Conservation (phyloP, 2,329 filamentous ascomycete genomes). For the Pseudogymnoascus sp. region DNA sequence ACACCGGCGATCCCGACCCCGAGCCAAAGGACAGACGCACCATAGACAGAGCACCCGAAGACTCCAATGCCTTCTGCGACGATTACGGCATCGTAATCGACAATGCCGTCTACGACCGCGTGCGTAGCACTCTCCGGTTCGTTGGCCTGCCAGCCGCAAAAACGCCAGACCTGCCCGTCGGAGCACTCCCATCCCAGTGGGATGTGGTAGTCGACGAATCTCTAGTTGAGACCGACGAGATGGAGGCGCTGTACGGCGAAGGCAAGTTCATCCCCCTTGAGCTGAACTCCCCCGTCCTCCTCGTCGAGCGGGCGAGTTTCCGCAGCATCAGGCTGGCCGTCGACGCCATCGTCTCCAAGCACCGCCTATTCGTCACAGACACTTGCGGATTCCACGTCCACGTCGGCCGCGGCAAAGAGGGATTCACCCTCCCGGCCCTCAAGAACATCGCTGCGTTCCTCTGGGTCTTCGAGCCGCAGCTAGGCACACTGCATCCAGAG, state of each 20-base stretch:
- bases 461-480: constrained; percentile 23
- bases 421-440: constrained; percentile 21
- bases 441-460: constrained; percentile 23
- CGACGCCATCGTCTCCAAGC: constrained; percentile 11
- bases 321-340: constrained; percentile 9
- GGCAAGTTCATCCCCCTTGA: background rate
- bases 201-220: background rate
- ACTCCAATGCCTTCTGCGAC: background rate
- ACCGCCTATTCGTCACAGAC: constrained; percentile 20
- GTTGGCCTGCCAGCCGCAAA: background rate
- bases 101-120: background rate
- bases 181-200: background rate
- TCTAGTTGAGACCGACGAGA: background rate
- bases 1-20: background rate
- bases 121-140: background rate
- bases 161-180: background rate
- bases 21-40: background rate
- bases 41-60: background rate
- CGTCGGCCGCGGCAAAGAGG: constrained; percentile 21
- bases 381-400: constrained; percentile 27
- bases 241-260: background rate
- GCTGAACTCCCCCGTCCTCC: background rate
- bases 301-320: background rate
- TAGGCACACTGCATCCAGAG: constrained; percentile 23
- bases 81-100: background rate